Conservation (phyloP, 2,329 filamentous ascomycete species). For the Verticillium zaregamsianum region DNA sequence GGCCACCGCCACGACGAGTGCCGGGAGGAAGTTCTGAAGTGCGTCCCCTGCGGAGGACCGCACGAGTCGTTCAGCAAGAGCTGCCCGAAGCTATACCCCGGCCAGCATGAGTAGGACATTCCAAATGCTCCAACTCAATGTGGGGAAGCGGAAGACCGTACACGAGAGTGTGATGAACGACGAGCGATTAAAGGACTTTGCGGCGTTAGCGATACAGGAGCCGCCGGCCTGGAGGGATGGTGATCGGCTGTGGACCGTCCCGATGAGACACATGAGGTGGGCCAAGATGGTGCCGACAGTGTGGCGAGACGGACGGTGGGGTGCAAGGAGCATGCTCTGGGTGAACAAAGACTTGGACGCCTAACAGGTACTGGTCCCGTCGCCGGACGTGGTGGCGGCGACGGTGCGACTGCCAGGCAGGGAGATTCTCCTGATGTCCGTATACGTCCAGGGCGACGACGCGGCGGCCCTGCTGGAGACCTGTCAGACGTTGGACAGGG, state of each 20-base stretch:
- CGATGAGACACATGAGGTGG: constrained; percentile 11
- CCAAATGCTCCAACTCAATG: constrained; percentile 14
- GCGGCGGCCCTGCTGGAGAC: not conserved
- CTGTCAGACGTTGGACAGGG: not conserved
- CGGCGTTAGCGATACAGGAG: constrained; percentile 13
- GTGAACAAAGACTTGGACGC: constrained; percentile 10
- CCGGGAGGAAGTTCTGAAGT: constrained; percentile 12
- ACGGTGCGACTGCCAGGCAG: not conserved
- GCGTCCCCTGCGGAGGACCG: constrained; percentile 14
- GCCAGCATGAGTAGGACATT: constrained; percentile 14
- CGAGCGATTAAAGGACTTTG: constrained; percentile 8
- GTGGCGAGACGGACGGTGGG: constrained; percentile 12
- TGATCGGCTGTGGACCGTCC: constrained; percentile 10
- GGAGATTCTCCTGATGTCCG: not conserved
- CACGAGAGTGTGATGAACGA: constrained; percentile 16
- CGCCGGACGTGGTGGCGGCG: not conserved
- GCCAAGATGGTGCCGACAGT: constrained; percentile 2
- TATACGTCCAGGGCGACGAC: not conserved
- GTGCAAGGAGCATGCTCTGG: constrained; percentile 15
- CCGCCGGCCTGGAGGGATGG: constrained; percentile 9
- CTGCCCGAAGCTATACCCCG: constrained; percentile 14
- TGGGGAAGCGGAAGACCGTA: constrained; percentile 9
- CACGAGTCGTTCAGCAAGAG: constrained; percentile 18
- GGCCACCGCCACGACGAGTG: constrained; percentile 16
- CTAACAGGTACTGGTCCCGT: constrained; percentile 7